phyloP scores from a whole-genome alignment of 2,329 filamentous ascomycete species.

The Talaromyces verruculosus region DNA sequence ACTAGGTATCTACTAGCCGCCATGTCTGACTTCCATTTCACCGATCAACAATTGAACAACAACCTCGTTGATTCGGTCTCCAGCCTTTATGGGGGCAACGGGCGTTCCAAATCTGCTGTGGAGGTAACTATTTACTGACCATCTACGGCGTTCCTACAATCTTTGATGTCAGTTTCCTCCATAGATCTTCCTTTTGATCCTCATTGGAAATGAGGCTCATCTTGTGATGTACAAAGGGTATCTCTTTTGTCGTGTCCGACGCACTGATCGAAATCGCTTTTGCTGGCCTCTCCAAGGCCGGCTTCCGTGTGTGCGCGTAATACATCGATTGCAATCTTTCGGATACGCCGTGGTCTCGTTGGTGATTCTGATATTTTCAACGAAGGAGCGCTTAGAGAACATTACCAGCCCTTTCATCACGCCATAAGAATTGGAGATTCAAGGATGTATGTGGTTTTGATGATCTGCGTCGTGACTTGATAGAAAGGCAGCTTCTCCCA shows the following conservation, averaged over 20 bases:
- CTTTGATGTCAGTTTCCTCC: constrained; percentile 20
- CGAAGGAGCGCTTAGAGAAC: too few species aligned
- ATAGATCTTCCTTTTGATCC: too few species aligned
- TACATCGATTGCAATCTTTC: constrained; percentile 20
- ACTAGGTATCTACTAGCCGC: background rate
- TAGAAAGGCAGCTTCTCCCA: too few species aligned
- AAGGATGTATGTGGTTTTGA: too few species aligned
- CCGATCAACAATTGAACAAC: constrained; percentile 19
- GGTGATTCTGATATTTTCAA: too few species aligned
- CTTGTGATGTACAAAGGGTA: constrained; percentile 14
- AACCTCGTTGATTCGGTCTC: constrained; percentile 27
- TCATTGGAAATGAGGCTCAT: background rate
- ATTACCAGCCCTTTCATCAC: too few species aligned
- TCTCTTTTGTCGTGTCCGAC: constrained; percentile 26
- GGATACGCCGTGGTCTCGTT: background rate
- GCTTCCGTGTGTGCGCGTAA: constrained; percentile 25
- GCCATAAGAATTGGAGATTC: too few species aligned
- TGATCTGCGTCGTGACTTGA: too few species aligned
- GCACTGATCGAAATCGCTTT: constrained; percentile 19
- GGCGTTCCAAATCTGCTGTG: constrained; percentile 30
- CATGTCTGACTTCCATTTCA: constrained; percentile 20
- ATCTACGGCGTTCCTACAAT: constrained; percentile 32
- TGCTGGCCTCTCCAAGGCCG: constrained; percentile 21
- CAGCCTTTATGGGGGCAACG: constrained; percentile 24
- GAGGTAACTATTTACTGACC: constrained; percentile 34